Evolutionary conservation across 352 stramenopile genomes (phyloP).

Genomic region (Pythium apleroticum): DNA sequence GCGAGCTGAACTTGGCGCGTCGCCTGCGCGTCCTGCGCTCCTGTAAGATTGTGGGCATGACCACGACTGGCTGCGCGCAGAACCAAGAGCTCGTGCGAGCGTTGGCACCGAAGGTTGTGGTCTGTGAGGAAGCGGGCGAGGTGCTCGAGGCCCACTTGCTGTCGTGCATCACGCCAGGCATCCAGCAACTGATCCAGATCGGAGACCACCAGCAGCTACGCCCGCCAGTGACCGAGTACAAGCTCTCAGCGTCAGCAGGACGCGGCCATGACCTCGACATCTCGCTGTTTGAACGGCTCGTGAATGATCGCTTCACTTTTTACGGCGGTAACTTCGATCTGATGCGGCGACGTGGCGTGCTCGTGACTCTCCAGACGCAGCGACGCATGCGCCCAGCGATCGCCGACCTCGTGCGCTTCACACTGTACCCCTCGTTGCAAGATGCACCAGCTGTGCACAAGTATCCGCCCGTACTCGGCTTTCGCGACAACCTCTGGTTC

Average conservation of each 20-base stretch:
- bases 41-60: conserved; percentile 78
- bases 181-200: conserved; percentile 86
- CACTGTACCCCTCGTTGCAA: conserved; percentile 65
- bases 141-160: conserved; percentile 77
- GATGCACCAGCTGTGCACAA: conserved; percentile 52
- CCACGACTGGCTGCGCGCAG: conserved; percentile 78
- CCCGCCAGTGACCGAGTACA: conserved; percentile 72
- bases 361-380: conserved; percentile 63
- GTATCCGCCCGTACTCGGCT: conserved; percentile 51
- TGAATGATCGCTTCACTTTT: conserved; percentile 14
- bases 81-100: conserved; percentile 60
- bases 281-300: conserved; percentile 84
- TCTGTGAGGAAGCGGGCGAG: conserved; percentile 89
- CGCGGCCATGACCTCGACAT: conserved; percentile 68
- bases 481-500: conserved; percentile 71
- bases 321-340: conserved; percentile 5
- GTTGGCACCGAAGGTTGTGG: conserved; percentile 64
- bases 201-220: conserved; percentile 87
- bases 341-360: neutral
- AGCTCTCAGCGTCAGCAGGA: conserved; percentile 40
- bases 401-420: conserved; percentile 62
- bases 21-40: conserved; percentile 26
- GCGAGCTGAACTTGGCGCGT: conserved; percentile 30
- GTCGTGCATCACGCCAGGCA: conserved; percentile 53
- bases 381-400: conserved; percentile 82